Percentiles rank a stretch among this genome's conserved stretches.
phyloP scores from a whole-genome alignment of 768 basidiomycete genomes.

The Psilocybe cyanescens region DNA sequence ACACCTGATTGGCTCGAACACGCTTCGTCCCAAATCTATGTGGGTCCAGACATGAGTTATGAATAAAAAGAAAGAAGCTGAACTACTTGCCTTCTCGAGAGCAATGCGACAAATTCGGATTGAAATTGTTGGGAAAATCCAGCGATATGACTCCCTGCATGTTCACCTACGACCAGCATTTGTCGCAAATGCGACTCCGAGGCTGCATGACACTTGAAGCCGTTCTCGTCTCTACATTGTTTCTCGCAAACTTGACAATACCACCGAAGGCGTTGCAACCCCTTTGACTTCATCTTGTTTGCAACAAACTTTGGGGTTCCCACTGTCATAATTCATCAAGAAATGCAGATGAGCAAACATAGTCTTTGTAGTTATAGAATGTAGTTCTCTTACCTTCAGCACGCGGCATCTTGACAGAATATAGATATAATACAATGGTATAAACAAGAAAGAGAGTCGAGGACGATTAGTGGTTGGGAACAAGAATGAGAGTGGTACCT shows the following conservation, averaged over 20 bases:
- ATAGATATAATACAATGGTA: conserved; percentile 1
- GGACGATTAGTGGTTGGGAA: conserved; percentile 12
- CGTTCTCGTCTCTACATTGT: conserved; percentile 98
- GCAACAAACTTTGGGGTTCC: conserved; percentile 90
- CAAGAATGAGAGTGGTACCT: conserved; percentile 3
- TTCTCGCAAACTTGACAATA: conserved; percentile 99
- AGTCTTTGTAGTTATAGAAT: not conserved
- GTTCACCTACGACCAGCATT: conserved; percentile 96
- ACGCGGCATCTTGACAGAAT: conserved; percentile 67
- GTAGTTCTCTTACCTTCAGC: conserved; percentile 65
- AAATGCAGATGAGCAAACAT: conserved; percentile 2
- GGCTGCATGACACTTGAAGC: conserved; percentile 93
- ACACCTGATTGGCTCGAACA: conserved; percentile 92
- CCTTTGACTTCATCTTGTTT: conserved; percentile 98
- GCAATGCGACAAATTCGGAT: conserved; percentile 86
- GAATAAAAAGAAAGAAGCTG: not conserved
- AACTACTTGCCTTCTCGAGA: conserved; percentile 76
- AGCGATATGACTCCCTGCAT: conserved; percentile 89
- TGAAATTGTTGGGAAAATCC: conserved; percentile 91
- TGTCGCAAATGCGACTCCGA: conserved; percentile 93
- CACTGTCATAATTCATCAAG: conserved; percentile 42
- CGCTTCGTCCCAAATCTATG: conserved; percentile 90
- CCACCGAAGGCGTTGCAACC: conserved; percentile 94
- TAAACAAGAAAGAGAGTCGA: not conserved
- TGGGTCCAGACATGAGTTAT: not conserved